Base-by-base conservation (phyloP, 1,284 basidiomycete species). In the Trichosporon faecale region DNA sequence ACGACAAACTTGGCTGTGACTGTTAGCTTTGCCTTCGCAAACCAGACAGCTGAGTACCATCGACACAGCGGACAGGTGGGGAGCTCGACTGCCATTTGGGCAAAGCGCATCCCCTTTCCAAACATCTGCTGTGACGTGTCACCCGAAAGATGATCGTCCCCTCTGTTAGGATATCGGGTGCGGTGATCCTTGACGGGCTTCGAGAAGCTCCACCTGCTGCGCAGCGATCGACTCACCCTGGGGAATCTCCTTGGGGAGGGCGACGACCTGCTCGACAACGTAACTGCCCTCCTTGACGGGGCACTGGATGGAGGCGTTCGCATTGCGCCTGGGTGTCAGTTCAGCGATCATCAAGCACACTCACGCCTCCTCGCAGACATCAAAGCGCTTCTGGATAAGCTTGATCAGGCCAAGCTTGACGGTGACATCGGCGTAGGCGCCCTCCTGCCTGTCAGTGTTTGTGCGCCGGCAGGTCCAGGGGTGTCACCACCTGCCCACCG, bases 401-500 rank as follows among this genome's bases (percentile, higher is more conserved):
- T 93, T 95, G 82, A 97, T 89, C 18, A 91, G 84, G 33, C 95
- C 95, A 49, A 97, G 86, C 83, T 96, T 97, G 72, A 97, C 94
- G 1, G 85, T 84, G 2, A 97, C 93, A 75, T 95, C 89, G 11
- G 91, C 94, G 77, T 89, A 91, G 35, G 95, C 91, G n/a, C 95
- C 95, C 9, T 94, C 90, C 63, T 64, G 63, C 33, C 16, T 3
- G 63, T 64, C 63, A 64, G 57, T 31, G 57, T 31, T 61, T 61
- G 57, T 60, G 25, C 55, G 29, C 27, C 7, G 16, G 18, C 7
- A 33, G 33, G 33, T 33, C n/a, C n/a, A n/a, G 40, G 29, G 55
- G 55, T 60, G 55, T 18, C 55, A 60, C 29, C 55, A n/a, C 23
- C 35, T 14, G 16, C 33, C 33, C 33, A 33, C 33, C 33, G 33